These are phyloP conservation scores for Paraleonurus japonicus DNA, from an alignment of 257 asterid species.

Conservation along the genomic window DNA sequence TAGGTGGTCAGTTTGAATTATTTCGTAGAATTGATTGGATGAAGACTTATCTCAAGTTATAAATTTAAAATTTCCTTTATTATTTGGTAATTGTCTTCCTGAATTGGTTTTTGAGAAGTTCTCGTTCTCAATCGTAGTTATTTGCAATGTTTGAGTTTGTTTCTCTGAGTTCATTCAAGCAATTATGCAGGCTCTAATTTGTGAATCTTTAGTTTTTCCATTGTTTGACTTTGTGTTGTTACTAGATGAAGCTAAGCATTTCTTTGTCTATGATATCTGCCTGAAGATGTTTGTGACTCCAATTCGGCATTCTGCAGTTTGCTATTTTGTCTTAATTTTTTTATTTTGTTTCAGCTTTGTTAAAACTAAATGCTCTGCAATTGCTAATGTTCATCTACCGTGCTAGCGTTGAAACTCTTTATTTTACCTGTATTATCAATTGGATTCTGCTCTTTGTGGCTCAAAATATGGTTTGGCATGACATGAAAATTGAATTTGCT, in stretches of 20 bases:
- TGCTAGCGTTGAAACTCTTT: neutral
- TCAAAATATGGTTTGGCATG: neutral
- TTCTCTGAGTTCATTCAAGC: neutral
- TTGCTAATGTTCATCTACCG: neutral
- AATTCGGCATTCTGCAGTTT: neutral
- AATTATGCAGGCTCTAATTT: neutral
- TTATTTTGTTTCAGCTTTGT: neutral
- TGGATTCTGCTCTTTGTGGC: neutral
- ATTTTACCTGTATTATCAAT: neutral
- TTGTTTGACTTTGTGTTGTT: neutral
- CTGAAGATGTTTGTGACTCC: neutral
- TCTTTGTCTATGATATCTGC: neutral
- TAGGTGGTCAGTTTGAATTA: neutral
- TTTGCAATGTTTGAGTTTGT: neutral
- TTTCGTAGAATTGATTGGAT: neutral
- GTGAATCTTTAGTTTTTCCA: neutral
- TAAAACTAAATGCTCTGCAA: neutral
- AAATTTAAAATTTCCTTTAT: neutral
- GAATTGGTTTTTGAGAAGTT: neutral
- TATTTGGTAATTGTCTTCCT: neutral
- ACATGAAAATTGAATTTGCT: neutral
- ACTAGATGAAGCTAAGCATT: neutral
- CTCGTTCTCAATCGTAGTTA: neutral
- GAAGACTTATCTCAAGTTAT: neutral
- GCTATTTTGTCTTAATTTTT: neutral